Conservation (phyloP, 2,329 filamentous ascomycete species). For the Aspergillus piperis region DNA sequence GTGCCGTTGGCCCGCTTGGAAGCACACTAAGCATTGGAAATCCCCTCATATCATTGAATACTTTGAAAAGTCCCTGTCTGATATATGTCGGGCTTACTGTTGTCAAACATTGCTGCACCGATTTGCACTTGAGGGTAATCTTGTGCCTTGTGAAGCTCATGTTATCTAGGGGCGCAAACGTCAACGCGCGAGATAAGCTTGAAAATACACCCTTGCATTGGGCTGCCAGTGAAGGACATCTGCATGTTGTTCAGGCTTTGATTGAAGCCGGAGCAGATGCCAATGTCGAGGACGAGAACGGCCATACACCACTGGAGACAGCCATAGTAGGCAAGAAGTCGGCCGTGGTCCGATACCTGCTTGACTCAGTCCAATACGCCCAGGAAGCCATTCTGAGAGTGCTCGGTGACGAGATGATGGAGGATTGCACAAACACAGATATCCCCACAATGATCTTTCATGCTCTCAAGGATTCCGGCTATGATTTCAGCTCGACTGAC, state of each 20-base stretch:
- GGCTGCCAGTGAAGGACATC: neutral
- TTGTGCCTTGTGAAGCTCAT: neutral
- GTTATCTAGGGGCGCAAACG: neutral
- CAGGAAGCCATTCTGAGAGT: neutral
- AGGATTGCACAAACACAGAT: neutral
- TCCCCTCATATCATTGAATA: neutral
- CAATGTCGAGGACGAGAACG: neutral
- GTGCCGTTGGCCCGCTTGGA: too few species aligned
- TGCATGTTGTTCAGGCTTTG: neutral
- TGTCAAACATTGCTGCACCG: neutral
- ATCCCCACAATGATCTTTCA: neutral
- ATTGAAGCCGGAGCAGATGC: constrained; percentile 1
- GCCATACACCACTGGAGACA: neutral
- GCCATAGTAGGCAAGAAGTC: neutral
- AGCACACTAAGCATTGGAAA: neutral
- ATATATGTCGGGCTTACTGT: neutral
- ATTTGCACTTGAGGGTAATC: neutral
- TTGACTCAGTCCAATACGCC: neutral
- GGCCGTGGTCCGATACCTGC: constrained; percentile 1
- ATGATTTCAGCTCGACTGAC: neutral
- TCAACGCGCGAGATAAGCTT: neutral
- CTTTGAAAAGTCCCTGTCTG: neutral
- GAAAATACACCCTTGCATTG: neutral
- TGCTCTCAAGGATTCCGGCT: neutral
- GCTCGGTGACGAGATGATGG: neutral